Conservation (phyloP, 2,329 filamentous ascomycete genomes). For the Aurifilum marmelostoma region DNA sequence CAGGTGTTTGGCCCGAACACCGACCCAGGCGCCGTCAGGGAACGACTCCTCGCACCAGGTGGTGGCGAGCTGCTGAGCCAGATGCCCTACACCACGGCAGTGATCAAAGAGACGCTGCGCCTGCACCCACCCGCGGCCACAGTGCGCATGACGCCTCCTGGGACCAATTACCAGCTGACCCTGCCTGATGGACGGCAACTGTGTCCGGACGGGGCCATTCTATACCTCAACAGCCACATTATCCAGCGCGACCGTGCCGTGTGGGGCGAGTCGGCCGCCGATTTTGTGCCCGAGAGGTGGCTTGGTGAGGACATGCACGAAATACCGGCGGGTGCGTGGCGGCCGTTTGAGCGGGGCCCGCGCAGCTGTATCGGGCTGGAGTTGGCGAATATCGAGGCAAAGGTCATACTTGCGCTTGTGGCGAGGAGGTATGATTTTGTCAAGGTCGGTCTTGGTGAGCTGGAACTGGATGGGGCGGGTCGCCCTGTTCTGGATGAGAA, state of each 20-base stretch:
- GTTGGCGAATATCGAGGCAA: slow-evolving; percentile 47
- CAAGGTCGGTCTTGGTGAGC: slow-evolving; percentile 39
- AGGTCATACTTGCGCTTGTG: slow-evolving; percentile 39
- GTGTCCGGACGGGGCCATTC: slow-evolving; percentile 40
- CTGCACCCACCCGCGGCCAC: slow-evolving; percentile 36
- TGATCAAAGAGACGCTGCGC: slow-evolving; percentile 27
- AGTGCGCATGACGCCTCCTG: slow-evolving; percentile 35
- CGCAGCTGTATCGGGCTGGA: slow-evolving; percentile 60
- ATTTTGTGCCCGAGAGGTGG: slow-evolving; percentile 48
- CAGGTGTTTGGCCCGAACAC: slow-evolving; percentile 39
- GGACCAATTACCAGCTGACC: slow-evolving; percentile 37
- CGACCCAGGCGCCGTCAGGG: slow-evolving; percentile 34
- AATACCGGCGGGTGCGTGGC: slow-evolving; percentile 48
- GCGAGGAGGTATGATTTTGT: slow-evolving; percentile 39
- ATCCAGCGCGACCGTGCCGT: slow-evolving; percentile 42
- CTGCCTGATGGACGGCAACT: slow-evolving; percentile 35
- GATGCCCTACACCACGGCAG: slow-evolving; percentile 34
- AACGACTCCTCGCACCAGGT: slow-evolving; percentile 34
- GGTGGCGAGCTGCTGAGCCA: slow-evolving; percentile 38
- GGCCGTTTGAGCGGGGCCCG: slow-evolving; percentile 56
- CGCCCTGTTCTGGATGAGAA: slow-evolving; percentile 31
- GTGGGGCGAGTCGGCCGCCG: slow-evolving; percentile 41
- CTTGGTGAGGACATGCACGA: slow-evolving; percentile 33
- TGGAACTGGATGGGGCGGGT: slow-evolving; percentile 33
- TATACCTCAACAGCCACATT: slow-evolving; percentile 41